phyloP scores from a whole-genome alignment of 495 filamentous ascomycete species.

The Podospora australis region DNA sequence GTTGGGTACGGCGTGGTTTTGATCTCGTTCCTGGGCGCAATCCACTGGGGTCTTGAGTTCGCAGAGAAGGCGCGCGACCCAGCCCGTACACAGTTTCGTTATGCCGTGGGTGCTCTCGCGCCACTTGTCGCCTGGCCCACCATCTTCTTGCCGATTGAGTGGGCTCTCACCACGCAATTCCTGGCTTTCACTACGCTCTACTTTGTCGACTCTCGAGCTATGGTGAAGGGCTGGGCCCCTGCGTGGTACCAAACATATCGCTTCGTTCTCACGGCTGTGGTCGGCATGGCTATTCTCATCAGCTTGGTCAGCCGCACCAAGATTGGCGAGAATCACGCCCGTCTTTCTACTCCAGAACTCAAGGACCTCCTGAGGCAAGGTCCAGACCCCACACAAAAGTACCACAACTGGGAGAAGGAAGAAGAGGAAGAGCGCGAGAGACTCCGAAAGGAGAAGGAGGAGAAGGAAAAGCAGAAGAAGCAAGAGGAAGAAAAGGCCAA shows the following conservation, averaged over 20 bases:
- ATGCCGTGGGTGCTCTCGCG: constrained; percentile 74
- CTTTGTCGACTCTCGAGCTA: constrained; percentile 75
- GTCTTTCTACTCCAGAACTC: constrained; percentile 55
- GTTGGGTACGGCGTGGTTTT: constrained; percentile 91
- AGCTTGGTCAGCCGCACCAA: constrained; percentile 82
- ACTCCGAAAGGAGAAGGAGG: constrained; percentile 10
- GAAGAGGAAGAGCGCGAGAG: constrained; percentile 27
- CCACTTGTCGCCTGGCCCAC: constrained; percentile 92
- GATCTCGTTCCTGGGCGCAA: constrained; percentile 90
- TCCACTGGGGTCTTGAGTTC: constrained; percentile 86
- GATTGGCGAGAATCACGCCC: constrained; percentile 53
- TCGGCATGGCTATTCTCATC: constrained; percentile 79
- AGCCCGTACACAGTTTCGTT: constrained; percentile 50
- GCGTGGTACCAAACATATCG: constrained; percentile 90
- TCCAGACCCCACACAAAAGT: constrained; percentile 37
- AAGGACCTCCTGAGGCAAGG: constrained; percentile 30
- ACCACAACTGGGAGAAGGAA: constrained; percentile 31
- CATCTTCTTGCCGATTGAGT: constrained; percentile 75
- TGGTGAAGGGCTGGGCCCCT: constrained; percentile 74
- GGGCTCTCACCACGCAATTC: constrained; percentile 88
- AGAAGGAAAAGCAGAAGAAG: constrained; percentile 1
- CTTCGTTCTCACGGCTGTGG: constrained; percentile 90
- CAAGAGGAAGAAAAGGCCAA: background rate
- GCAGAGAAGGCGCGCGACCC: constrained; percentile 36
- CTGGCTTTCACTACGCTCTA: constrained; percentile 83